Evolutionary conservation across 2,329 filamentous ascomycete genomes (phyloP).

Genomic region (Hirsutella rhossiliensis): DNA sequence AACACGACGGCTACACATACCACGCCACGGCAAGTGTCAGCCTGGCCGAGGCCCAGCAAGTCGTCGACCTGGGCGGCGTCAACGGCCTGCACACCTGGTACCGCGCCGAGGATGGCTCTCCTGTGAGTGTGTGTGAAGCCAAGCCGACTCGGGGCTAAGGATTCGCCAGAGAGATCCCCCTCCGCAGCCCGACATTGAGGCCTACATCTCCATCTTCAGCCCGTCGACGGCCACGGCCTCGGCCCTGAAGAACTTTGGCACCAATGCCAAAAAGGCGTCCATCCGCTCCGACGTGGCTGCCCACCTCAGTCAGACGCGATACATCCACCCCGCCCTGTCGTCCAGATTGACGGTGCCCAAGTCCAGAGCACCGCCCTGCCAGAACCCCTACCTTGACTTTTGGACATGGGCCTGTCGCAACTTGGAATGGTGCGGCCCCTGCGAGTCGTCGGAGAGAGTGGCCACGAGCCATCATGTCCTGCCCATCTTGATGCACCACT

Average conservation of each 20-base stretch:
- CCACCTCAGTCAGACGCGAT: conserved; percentile 41
- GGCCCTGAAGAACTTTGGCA: conserved; percentile 47
- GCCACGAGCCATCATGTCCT: conserved; percentile 54
- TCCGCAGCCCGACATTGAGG: conserved; percentile 43
- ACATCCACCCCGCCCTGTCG: conserved; percentile 31
- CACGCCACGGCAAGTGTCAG: conserved; percentile 38
- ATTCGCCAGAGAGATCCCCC: conserved; percentile 29
- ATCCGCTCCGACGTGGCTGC: conserved; percentile 43
- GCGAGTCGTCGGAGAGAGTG: conserved; percentile 35
- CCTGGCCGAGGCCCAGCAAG: conserved; percentile 34
- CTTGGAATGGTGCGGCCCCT: conserved; percentile 54
- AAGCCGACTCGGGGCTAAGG: conserved; percentile 1
- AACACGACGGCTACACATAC: conserved; percentile 34
- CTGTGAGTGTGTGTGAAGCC: conserved; percentile 12
- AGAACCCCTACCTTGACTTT: conserved; percentile 57
- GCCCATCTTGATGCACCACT: conserved; percentile 67
- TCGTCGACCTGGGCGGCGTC: conserved; percentile 27
- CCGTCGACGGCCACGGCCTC: conserved; percentile 46
- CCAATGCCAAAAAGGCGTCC: conserved; percentile 53
- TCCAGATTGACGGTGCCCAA: conserved; percentile 30
- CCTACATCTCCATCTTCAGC: conserved; percentile 56
- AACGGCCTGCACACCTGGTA: conserved; percentile 41
- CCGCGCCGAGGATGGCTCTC: conserved; percentile 20
- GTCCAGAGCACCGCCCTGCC: conserved; percentile 27
- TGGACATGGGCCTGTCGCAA: conserved; percentile 53